These are phyloP conservation scores for Solanum hybrid DNA, from an alignment of 305 asterid genomes.

Conservation along the genomic window DNA sequence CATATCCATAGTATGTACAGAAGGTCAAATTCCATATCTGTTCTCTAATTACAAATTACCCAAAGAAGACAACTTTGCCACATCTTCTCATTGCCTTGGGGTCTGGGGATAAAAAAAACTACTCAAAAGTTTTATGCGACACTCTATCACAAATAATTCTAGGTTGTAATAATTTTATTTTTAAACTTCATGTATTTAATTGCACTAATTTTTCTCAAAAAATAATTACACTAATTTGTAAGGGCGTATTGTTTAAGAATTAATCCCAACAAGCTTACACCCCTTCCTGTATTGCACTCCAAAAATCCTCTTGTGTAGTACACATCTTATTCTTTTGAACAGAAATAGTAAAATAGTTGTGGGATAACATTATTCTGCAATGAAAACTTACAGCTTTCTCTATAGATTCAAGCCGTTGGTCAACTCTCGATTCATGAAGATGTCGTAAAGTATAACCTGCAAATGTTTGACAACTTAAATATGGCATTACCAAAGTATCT, in stretches of 20 bases:
- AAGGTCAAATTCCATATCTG: too few relatives aligned
- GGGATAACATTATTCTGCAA: neutral
- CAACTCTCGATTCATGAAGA: conserved; percentile 59
- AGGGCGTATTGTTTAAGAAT: neutral
- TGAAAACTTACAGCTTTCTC: conserved; percentile 62
- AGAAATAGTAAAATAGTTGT: neutral
- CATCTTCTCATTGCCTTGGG: too few relatives aligned
- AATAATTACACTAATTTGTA: neutral
- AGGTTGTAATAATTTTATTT: neutral
- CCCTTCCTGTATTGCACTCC: neutral
- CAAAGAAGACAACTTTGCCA: too few relatives aligned
- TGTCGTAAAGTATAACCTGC: conserved; percentile 76
- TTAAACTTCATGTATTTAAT: neutral
- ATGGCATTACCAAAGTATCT: conserved; percentile 1
- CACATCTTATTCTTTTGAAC: neutral
- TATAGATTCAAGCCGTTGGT: conserved; percentile 65
- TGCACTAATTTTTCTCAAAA: neutral
- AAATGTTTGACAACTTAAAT: conserved; percentile 11
- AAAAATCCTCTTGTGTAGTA: neutral
- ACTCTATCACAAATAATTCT: neutral
- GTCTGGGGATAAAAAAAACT: neutral
- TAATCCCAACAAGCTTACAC: neutral
- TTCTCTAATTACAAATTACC: too few relatives aligned
- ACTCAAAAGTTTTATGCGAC: neutral
- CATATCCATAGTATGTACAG: too few relatives aligned